These are phyloP conservation scores for Strobilomyces confusus DNA, from an alignment of 768 basidiomycete species.

Conservation along the genomic window DNA sequence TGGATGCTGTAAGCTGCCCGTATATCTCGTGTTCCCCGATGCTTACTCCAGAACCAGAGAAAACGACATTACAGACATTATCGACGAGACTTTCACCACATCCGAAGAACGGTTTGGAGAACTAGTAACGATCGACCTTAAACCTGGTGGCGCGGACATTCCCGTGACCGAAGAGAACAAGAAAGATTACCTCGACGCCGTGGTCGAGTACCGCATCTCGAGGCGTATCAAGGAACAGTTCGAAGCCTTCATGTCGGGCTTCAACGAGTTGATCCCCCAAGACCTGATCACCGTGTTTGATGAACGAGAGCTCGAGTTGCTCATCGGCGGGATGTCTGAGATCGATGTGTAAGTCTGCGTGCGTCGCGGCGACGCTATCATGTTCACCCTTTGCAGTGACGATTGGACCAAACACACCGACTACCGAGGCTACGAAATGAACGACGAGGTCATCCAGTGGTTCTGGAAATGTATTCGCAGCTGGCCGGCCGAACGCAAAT, in stretches of 20 bases:
- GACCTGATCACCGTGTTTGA: constrained; percentile 98
- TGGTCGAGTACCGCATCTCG: constrained; percentile 97
- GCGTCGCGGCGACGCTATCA: not conserved
- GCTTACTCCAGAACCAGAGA: constrained; percentile 51
- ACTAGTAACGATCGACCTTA: constrained; percentile 95
- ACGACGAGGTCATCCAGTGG: constrained; percentile 97
- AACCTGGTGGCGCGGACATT: constrained; percentile 79
- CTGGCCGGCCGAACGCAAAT: constrained; percentile 99
- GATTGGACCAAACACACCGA: constrained; percentile 99
- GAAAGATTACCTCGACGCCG: constrained; percentile 92
- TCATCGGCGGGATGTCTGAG: constrained; percentile 99
- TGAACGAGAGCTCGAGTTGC: constrained; percentile 92
- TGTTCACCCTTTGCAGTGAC: constrained; percentile 46
- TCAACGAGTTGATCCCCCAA: constrained; percentile 98
- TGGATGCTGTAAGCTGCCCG: constrained; percentile 88
- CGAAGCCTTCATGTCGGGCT: constrained; percentile 99
- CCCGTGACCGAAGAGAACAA: constrained; percentile 97
- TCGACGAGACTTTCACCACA: constrained; percentile 97
- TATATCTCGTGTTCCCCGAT: not conserved
- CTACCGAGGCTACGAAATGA: constrained; percentile 94
- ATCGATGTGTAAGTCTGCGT: constrained; percentile 82
- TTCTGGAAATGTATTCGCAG: constrained; percentile 99
- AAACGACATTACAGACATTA: constrained; percentile 96
- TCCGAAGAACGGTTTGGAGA: constrained; percentile 98
- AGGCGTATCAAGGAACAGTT: constrained; percentile 98